These are phyloP conservation scores for Saccharomycopsis javanensis DNA, from an alignment of 805 yeast species.

Conservation along the genomic window DNA sequence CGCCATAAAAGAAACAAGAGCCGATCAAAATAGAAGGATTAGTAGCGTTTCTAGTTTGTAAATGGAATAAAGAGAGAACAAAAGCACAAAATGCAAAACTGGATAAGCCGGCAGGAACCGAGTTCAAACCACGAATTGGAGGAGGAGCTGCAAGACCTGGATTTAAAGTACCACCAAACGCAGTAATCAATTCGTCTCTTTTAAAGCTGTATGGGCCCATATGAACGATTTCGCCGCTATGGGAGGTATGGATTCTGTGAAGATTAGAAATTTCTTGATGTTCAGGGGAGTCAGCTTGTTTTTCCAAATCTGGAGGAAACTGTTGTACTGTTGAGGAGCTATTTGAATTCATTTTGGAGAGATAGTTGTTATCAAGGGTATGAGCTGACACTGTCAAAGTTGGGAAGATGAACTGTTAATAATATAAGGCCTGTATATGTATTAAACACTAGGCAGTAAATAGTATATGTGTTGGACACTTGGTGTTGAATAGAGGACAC, in stretches of 20 bases:
- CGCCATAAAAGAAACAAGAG: slow-evolving; percentile 53
- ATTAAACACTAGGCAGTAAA: no score
- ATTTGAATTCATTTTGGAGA: background rate
- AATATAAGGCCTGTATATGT: no score
- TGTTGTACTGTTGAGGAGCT: slow-evolving; percentile 6
- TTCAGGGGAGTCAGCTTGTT: background rate
- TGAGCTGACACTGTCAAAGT: no score
- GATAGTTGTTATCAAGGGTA: no score
- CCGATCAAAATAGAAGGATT: slow-evolving; percentile 46
- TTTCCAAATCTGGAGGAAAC: slow-evolving; percentile 19
- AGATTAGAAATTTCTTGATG: slow-evolving; percentile 3
- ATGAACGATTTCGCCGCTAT: slow-evolving; percentile 21
- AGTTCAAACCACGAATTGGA: slow-evolving; percentile 43
- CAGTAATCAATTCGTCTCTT: slow-evolving; percentile 42
- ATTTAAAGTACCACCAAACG: slow-evolving; percentile 48
- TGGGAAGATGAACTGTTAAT: no score
- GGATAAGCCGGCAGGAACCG: slow-evolving; percentile 54
- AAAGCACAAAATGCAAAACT: slow-evolving; percentile 57
- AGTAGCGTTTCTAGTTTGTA: slow-evolving; percentile 41
- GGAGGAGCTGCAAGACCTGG: slow-evolving; percentile 28
- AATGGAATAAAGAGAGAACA: slow-evolving; percentile 45
- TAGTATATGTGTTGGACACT: no score
- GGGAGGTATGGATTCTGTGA: slow-evolving; percentile 12
- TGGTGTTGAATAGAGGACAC: no score
- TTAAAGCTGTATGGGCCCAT: slow-evolving; percentile 28